These are phyloP conservation scores for Cercophora scortea DNA, from an alignment of 495 filamentous ascomycete genomes.

Conservation along the genomic window DNA sequence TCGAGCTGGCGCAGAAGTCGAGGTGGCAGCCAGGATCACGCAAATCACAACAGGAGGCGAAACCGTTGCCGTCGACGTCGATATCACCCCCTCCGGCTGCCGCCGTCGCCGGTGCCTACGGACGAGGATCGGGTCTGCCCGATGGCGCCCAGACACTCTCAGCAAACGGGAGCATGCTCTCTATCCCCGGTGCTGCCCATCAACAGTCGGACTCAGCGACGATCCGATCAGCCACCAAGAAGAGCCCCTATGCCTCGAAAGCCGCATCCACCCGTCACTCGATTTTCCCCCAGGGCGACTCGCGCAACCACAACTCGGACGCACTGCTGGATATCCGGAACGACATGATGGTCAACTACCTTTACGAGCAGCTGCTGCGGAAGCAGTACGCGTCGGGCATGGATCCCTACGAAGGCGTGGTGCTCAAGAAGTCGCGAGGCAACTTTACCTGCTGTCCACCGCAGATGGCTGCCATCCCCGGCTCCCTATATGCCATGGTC, in stretches of 20 bases:
- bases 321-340: constrained; percentile 44
- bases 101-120: not conserved
- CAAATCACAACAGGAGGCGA: not conserved
- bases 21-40: not conserved
- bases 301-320: constrained; percentile 31
- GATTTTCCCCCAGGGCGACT: constrained; percentile 39
- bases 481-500: constrained; percentile 44
- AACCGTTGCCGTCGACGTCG: too few species aligned
- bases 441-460: constrained; percentile 48
- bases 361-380: constrained; percentile 53
- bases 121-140: not conserved
- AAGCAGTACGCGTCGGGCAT: constrained; percentile 47
- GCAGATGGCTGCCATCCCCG: constrained; percentile 38
- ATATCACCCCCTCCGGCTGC: not conserved
- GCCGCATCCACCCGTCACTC: constrained; percentile 20
- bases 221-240: constrained; percentile 3
- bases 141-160: not conserved
- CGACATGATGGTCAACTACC: constrained; percentile 54
- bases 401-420: constrained; percentile 49
- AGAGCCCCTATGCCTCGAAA: constrained; percentile 1
- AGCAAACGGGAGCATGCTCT: not conserved
- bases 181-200: not conserved
- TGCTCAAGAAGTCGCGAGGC: constrained; percentile 49
- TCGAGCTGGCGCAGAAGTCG: not conserved
- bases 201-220: constrained; percentile 7